Evolutionary conservation across 2,329 filamentous ascomycete species (phyloP).

Genomic region (Fusarium sp.): DNA sequence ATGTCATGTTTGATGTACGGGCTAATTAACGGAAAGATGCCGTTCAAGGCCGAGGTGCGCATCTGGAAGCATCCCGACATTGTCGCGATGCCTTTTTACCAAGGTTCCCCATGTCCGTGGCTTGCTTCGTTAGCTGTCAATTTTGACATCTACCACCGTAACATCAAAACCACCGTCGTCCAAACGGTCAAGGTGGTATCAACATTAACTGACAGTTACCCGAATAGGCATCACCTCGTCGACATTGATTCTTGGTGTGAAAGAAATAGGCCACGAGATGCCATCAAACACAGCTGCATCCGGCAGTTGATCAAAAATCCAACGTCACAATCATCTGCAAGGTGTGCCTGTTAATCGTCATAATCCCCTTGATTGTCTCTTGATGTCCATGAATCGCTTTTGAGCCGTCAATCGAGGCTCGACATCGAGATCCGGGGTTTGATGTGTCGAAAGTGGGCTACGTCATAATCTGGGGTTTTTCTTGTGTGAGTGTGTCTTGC

Average conservation of each 20-base stretch:
- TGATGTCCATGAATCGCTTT: conserved; percentile 18
- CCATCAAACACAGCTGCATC: conserved; percentile 2
- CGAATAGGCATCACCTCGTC: neutral
- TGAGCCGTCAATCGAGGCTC: conserved; percentile 6
- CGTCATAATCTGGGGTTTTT: conserved; percentile 41
- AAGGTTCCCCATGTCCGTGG: neutral
- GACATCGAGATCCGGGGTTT: conserved; percentile 39
- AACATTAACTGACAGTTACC: neutral
- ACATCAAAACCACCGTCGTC: neutral
- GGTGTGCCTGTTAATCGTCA: conserved; percentile 16
- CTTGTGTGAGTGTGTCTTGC: neutral
- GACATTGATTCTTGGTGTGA: conserved; percentile 15
- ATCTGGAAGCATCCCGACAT: neutral
- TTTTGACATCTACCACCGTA: neutral
- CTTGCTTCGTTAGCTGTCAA: neutral
- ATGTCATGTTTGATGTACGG: neutral
- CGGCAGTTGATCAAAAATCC: conserved; percentile 25
- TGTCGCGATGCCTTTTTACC: neutral
- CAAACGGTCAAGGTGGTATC: conserved; percentile 11
- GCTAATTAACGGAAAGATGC: neutral
- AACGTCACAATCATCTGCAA: conserved; percentile 33
- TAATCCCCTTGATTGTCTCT: conserved; percentile 9
- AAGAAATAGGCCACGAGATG: conserved; percentile 24
- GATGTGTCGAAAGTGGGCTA: conserved; percentile 13
- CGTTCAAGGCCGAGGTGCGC: neutral